Conservation (phyloP, 1,284 basidiomycete genomes). For the Exobasidium rhododendri region DNA sequence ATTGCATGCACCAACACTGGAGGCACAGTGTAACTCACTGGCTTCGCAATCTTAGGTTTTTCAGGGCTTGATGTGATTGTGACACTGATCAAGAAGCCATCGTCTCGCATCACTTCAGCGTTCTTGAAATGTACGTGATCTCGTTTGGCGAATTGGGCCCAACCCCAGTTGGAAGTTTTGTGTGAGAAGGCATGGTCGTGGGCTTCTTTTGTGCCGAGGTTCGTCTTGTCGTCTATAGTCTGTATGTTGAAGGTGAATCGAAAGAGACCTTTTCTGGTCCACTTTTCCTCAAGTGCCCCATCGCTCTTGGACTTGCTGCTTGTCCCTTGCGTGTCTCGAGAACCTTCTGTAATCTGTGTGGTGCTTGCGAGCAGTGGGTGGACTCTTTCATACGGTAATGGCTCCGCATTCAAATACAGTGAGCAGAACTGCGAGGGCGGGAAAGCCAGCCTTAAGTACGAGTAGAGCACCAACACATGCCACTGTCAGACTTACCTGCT, state of each 20-base stretch:
- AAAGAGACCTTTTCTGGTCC: constrained; percentile 76
- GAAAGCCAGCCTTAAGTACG: no score
- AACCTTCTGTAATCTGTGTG: background rate
- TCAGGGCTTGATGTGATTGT: constrained; percentile 65
- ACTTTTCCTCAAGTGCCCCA: constrained; percentile 61
- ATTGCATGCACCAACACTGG: constrained; percentile 66
- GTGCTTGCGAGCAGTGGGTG: constrained; percentile 16
- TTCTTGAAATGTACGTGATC: constrained; percentile 69
- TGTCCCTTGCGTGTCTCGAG: background rate
- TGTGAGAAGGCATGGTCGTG: constrained; percentile 77
- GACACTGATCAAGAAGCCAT: constrained; percentile 73
- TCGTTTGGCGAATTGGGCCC: constrained; percentile 69
- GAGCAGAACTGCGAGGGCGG: constrained; percentile 29
- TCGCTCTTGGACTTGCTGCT: constrained; percentile 10
- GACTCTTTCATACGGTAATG: constrained; percentile 29
- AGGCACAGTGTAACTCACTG: constrained; percentile 64
- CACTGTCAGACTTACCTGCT: constrained; percentile 29
- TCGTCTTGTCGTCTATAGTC: constrained; percentile 60
- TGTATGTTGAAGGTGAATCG: constrained; percentile 76
- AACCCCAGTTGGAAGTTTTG: constrained; percentile 61
- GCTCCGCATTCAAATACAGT: constrained; percentile 48
- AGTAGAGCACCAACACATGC: no score
- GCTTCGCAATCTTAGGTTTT: constrained; percentile 43
- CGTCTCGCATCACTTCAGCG: constrained; percentile 59
- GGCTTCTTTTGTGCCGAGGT: constrained; percentile 61